Evolutionary conservation across 164 flowering plant species (phyloP).

Genomic region (Annona squamosa): DNA sequence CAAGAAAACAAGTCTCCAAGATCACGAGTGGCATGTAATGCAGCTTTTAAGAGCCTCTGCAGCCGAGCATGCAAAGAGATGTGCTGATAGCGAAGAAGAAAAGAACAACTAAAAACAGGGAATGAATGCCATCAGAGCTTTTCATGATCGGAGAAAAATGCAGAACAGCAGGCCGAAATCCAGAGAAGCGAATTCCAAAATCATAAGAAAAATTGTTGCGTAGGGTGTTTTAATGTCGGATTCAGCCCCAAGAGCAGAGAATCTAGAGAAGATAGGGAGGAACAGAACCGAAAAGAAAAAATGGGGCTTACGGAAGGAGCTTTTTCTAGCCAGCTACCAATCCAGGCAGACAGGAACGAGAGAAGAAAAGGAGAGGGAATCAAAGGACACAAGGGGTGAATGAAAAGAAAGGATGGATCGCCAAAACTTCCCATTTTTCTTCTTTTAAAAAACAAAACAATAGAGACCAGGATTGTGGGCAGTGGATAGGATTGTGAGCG

Average conservation of each 20-base stretch:
- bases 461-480: too few species aligned
- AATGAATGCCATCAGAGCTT: not conserved
- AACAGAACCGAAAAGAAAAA: not conserved
- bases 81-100: not conserved
- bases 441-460: too few species aligned
- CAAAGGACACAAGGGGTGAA: not conserved
- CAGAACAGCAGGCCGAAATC: not conserved
- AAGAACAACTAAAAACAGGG: not conserved
- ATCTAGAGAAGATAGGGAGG: not conserved
- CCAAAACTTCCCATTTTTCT: not conserved
- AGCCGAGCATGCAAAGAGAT: not conserved
- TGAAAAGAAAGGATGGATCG: not conserved
- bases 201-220: not conserved
- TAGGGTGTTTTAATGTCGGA: not conserved
- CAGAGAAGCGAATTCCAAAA: constrained; percentile 2
- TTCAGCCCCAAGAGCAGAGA: constrained; percentile 1
- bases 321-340: not conserved
- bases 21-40: not conserved
- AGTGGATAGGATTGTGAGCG: too few species aligned
- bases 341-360: not conserved
- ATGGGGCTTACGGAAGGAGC: not conserved
- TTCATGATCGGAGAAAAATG: not conserved
- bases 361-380: not conserved
- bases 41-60: not conserved
- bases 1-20: not conserved